Evolutionary conservation across 169 alveolate genomes (phyloP), one percentile per base, ranked within the genome.

Genomic region (Babesia sp.): DNA sequence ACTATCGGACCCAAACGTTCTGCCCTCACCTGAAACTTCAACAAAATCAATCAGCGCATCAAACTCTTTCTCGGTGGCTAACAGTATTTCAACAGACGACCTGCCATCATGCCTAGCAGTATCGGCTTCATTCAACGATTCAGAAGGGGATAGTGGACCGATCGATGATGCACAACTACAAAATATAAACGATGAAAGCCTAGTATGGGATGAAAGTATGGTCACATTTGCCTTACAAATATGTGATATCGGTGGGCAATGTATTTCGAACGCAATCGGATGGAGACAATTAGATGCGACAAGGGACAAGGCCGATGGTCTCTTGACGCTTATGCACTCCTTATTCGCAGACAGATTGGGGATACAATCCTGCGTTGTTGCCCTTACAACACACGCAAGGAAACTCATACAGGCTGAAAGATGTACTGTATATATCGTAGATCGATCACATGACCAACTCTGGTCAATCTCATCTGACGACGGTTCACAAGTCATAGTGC

Each of bases 401-500:
- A 80, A 80, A 46, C 50, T 80, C 73, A 71, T 80, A 0, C 88
- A 71, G 60, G 88, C 88, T 8, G 88, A 80, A 54, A 42, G 78
- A n/a, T 80, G 88, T 57, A 69, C 88, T 5, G 88, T 80, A 14
- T 80, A 80, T 54, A 56, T 80, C 16, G 88, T 80, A 14, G 88
- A 80, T 59, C 64, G 57, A 50, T 14, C 60, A 16, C 84, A 69
- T 37, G 70, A 80, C 31, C 88, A 80, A 45, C 79, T 80, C 22
- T 80, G 83, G 83, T 80, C 88, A 12, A 80, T 80, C n/a, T 80
- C 88, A 11, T 69, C 83, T 16, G 81, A 80, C 64, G 81, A 70
- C 20, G 83, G 84, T n/a, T 61, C 64, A 22, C 88, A 80, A 57
- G 69, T 68, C 16, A 56, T 80, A 14, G 41, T 45, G 53, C 81